These are phyloP conservation scores for Nevesoporus exiguus DNA, from an alignment of 768 basidiomycete species.

Conservation along the genomic window DNA sequence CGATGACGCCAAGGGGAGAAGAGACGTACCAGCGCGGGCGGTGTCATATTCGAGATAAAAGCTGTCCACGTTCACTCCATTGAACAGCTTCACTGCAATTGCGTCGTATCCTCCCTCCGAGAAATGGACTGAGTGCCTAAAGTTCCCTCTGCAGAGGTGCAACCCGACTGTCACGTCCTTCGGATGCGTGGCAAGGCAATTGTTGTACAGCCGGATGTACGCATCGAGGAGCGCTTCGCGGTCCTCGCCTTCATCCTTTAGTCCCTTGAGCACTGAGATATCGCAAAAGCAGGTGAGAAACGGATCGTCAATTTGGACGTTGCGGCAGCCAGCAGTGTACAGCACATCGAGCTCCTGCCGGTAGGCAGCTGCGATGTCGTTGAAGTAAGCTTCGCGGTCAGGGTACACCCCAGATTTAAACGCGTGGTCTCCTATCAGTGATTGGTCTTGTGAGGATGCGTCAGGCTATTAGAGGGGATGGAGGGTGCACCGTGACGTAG, in stretches of 20 bases:
- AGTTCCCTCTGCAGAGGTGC: conserved; percentile 43
- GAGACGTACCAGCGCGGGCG: conserved; percentile 39
- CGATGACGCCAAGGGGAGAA: too few species aligned
- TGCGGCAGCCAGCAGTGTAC: conserved; percentile 42
- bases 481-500: conserved; percentile 52
- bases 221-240: conserved; percentile 61
- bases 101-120: conserved; percentile 44
- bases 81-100: conserved; percentile 45
- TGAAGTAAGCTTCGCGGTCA: conserved; percentile 42
- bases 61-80: conserved; percentile 39
- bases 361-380: conserved; percentile 48
- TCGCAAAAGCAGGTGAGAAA: conserved; percentile 67
- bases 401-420: conserved; percentile 20
- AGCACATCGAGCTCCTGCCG: conserved; percentile 42
- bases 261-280: conserved; percentile 49
- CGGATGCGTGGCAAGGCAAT: conserved; percentile 35
- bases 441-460: background rate
- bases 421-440: conserved; percentile 21
- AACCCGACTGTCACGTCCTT: conserved; percentile 40
- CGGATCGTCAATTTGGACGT: conserved; percentile 48
- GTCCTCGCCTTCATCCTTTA: conserved; percentile 62
- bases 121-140: conserved; percentile 36
- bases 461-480: background rate
- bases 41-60: conserved; percentile 51
- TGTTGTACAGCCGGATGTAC: conserved; percentile 43